A percentile compares a stretch with the other conserved stretches of the same genome.
phyloP scores from a whole-genome alignment of 169 alveolate genomes.

The Nephromyces sp. region DNA sequence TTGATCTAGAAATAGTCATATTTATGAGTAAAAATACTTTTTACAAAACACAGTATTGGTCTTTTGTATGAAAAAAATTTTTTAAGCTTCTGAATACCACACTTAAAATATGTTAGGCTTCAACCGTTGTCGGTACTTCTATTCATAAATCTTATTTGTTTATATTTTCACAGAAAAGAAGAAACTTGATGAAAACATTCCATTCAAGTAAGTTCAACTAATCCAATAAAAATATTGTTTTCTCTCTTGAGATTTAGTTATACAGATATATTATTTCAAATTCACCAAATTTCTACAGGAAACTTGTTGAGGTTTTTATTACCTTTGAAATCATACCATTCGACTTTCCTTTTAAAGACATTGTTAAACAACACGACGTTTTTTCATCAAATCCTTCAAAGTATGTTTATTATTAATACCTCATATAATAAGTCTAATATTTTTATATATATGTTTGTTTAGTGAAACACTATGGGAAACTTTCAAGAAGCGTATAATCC shows the following conservation, averaged over 20 bases:
- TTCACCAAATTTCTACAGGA: conserved; percentile 1
- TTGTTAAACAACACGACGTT: conserved; percentile 12
- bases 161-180: background rate
- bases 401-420: background rate
- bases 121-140: background rate
- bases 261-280: background rate
- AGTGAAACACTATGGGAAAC: conserved; percentile 11
- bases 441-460: background rate
- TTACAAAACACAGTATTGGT: background rate
- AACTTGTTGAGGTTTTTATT: conserved; percentile 15
- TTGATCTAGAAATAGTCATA: background rate
- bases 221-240: background rate
- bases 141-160: background rate
- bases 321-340: conserved; percentile 15
- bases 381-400: conserved; percentile 3
- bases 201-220: background rate
- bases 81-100: background rate
- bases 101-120: background rate
- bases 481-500: conserved; percentile 19
- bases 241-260: background rate
- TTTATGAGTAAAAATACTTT: background rate
- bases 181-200: background rate
- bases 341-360: conserved; percentile 25
- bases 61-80: background rate
- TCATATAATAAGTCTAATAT: background rate